Conservation (phyloP, 73 alveolate genomes). For the Blepharisma stoltei region DNA sequence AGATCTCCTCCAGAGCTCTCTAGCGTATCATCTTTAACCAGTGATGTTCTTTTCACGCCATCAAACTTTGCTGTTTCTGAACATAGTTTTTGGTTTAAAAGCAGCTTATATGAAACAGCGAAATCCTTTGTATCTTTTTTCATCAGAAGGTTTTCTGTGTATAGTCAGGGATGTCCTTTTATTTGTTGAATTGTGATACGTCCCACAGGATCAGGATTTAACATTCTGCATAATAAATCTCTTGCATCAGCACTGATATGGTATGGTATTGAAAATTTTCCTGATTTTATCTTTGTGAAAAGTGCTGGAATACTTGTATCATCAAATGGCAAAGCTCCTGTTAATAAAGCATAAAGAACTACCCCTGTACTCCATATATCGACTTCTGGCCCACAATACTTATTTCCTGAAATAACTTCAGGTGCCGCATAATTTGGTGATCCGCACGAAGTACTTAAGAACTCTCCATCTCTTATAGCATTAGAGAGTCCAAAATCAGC, state of each 20-base stretch:
- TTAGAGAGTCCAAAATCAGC: constrained; percentile 88
- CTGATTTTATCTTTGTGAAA: constrained; percentile 65
- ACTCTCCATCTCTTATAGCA: constrained; percentile 65
- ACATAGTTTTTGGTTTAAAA: background rate
- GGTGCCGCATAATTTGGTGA: constrained; percentile 95
- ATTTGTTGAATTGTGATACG: constrained; percentile 66
- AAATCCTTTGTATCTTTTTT: background rate
- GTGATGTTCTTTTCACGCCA: background rate
- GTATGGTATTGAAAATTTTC: constrained; percentile 44
- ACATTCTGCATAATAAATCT: constrained; percentile 82
- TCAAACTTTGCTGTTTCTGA: too few species aligned
- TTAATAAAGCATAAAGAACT: constrained; percentile 51
- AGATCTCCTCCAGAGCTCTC: background rate
- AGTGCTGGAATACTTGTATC: constrained; percentile 67
- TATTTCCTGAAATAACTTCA: constrained; percentile 76
- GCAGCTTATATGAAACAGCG: background rate
- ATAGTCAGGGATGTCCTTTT: constrained; percentile 70
- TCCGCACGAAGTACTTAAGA: constrained; percentile 88
- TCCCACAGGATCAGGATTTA: constrained; percentile 84
- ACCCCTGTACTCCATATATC: constrained; percentile 61
- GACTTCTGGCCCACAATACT: constrained; percentile 54
- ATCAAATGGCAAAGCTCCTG: constrained; percentile 85
- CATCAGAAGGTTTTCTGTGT: background rate
- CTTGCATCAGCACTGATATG: constrained; percentile 69
- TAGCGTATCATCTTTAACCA: background rate